Percentiles rank a stretch among this genome's conserved stretches.
These are phyloP conservation scores for Ceriops zippeliana DNA, from an alignment of 345 rosid genomes.

Conservation along the genomic window DNA sequence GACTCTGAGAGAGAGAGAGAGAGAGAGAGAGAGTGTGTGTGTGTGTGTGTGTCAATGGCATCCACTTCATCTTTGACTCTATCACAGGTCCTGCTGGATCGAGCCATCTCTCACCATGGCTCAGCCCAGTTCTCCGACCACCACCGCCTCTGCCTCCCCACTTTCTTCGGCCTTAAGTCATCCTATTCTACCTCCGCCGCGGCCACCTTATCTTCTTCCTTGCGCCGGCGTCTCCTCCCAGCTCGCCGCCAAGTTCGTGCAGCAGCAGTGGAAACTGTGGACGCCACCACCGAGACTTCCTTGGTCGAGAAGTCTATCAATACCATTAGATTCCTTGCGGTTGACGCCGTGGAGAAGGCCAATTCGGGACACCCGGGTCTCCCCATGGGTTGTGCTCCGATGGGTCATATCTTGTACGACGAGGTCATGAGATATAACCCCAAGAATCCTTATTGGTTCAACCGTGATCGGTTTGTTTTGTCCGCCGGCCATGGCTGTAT, in stretches of 20 bases:
- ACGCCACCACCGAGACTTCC: constrained; percentile 50
- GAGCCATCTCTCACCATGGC: constrained; percentile 46
- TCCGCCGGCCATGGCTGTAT: constrained; percentile 98
- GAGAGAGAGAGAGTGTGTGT: background rate
- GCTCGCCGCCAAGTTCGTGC: constrained; percentile 35
- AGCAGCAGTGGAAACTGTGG: constrained; percentile 52
- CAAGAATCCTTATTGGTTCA: constrained; percentile 95
- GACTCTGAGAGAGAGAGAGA: background rate
- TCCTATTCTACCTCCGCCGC: constrained; percentile 16
- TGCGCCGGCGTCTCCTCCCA: constrained; percentile 26
- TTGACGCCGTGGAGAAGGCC: constrained; percentile 96
- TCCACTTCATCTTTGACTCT: constrained; percentile 53
- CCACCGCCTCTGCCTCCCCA: constrained; percentile 39
- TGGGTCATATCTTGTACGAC: constrained; percentile 85
- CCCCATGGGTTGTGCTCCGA: constrained; percentile 98
- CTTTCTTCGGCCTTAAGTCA: constrained; percentile 54
- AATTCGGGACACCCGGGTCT: constrained; percentile 96
- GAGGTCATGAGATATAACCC: constrained; percentile 93
- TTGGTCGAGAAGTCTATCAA: constrained; percentile 76
- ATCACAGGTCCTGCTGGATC: constrained; percentile 52
- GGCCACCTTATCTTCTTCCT: constrained; percentile 13
- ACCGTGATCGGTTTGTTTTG: constrained; percentile 90
- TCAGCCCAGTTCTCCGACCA: constrained; percentile 35
- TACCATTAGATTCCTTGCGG: constrained; percentile 77
- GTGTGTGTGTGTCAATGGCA: constrained; percentile 32